Base-by-base conservation (phyloP, 345 rosid genomes). In the Eucalyptus marginata region DNA sequence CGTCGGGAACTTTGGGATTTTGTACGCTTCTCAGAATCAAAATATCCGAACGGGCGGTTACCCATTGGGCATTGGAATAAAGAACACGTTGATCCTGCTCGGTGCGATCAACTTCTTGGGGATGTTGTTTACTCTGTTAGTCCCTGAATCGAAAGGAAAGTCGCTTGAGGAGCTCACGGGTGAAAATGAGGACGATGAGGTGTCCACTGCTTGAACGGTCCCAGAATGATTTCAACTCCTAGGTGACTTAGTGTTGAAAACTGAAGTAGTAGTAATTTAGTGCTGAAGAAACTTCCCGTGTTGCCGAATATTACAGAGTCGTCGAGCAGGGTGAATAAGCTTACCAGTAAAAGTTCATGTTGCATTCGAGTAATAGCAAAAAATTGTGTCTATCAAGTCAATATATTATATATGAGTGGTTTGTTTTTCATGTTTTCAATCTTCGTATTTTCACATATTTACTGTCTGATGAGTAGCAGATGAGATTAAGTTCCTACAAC, bases 121-220 rank as follows among this genome's bases (percentile, higher is more conserved):
- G 6, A 86, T 95, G 89, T 6, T 92, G n/a, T 95, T 94, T 89
- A 95, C 96, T 3, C 85, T 94, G 89, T 66, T 94, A 89, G 94
- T 93, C 33, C 96, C 96, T 0, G 96, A 94, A 90, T 90, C 95
- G 1, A 94, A 93, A 47, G 96, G 96, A 33, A 93, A 90, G 88
- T 94, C 96, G n/a, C 90, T 94, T 33, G 95, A 94, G 91, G 96
- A 94, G 87, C 88, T 94, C 89, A 91, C 95, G 1, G 95, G 97
- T 17, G 96, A 95, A 88, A 89, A 93, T 10, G 95, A 91, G n/a
- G 90, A 91, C 7, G 87, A 71, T 20, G 62, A 50, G 87, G 8
- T 10, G 87, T 49, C 87, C 25, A 33, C 87, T 86, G 36, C 59
- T 31, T 3, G 59, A 54, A 51, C 62, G 20, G 6, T 51, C 58